Conservation (phyloP, 2,329 filamentous ascomycete species). For the Monilinia laxa region DNA sequence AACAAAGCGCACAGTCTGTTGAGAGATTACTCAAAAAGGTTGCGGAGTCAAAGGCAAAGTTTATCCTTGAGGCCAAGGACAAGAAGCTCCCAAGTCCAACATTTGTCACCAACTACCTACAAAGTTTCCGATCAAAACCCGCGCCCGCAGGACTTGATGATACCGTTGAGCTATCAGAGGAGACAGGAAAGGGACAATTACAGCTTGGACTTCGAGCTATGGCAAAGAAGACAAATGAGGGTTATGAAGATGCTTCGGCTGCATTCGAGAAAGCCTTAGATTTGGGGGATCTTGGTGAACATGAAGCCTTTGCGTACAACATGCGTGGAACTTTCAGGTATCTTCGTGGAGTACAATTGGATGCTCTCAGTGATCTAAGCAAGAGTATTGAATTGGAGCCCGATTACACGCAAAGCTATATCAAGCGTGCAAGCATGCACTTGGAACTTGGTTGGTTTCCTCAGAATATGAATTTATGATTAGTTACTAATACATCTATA, state of each 20-base stretch:
- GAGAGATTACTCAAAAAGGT: slow-evolving; percentile 96
- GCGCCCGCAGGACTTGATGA: slow-evolving; percentile 82
- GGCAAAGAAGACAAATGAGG: slow-evolving; percentile 82
- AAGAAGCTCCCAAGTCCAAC: slow-evolving; percentile 92
- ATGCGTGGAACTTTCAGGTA: slow-evolving; percentile 96
- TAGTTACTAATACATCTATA: slow-evolving; percentile 43
- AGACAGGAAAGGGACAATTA: slow-evolving; percentile 80
- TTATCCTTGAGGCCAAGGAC: slow-evolving; percentile 74
- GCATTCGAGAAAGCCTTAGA: slow-evolving; percentile 89
- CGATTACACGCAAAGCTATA: slow-evolving; percentile 89
- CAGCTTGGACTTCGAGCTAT: slow-evolving; percentile 79
- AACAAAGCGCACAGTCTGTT: slow-evolving; percentile 82
- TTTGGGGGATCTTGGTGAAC: slow-evolving; percentile 73
- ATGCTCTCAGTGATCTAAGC: slow-evolving; percentile 81
- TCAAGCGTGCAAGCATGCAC: slow-evolving; percentile 98
- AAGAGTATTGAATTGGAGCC: slow-evolving; percentile 91
- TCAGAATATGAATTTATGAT: neutral
- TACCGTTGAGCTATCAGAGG: slow-evolving; percentile 70
- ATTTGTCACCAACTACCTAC: slow-evolving; percentile 97
- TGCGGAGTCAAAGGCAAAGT: slow-evolving; percentile 89
- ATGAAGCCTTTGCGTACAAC: slow-evolving; percentile 92
- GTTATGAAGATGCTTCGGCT: slow-evolving; percentile 82
- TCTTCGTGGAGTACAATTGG: slow-evolving; percentile 80
- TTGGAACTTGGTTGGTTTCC: slow-evolving; percentile 73
- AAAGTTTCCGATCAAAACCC: slow-evolving; percentile 88